Conservation (phyloP, 371 early-diverging fungal species). For the Mortierella sp. region DNA sequence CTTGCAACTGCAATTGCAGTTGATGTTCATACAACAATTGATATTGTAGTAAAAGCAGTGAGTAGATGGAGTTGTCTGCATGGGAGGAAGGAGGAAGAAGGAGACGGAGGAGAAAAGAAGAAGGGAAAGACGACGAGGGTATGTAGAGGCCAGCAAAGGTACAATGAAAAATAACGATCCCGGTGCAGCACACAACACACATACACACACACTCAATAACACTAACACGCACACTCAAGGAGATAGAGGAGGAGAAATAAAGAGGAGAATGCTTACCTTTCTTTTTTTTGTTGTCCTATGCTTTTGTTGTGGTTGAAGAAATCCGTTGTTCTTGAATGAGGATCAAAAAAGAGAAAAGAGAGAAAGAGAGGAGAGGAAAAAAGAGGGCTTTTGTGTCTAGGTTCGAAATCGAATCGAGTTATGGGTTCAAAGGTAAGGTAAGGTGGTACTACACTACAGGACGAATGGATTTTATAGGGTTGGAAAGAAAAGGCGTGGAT, state of each 20-base stretch:
- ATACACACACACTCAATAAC: background rate
- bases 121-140: background rate
- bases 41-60: background rate
- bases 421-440: background rate
- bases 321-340: background rate
- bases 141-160: background rate
- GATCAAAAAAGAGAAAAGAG: background rate
- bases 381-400: background rate
- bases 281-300: background rate
- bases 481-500: background rate
- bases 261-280: slow-evolving; percentile 13
- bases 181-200: slow-evolving; percentile 5
- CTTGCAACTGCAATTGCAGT: background rate
- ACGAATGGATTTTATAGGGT: background rate
- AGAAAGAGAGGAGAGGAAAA: background rate
- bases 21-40: background rate
- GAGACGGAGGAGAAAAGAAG: background rate
- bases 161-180: background rate
- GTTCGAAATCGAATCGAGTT: slow-evolving; percentile 7
- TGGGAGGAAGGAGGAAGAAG: background rate
- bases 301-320: background rate
- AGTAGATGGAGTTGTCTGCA: background rate
- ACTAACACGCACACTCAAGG: background rate
- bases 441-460: background rate
- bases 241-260: background rate